Conservation (phyloP, 1,139 yeast species). For the Hanseniaspora gamundiae region DNA sequence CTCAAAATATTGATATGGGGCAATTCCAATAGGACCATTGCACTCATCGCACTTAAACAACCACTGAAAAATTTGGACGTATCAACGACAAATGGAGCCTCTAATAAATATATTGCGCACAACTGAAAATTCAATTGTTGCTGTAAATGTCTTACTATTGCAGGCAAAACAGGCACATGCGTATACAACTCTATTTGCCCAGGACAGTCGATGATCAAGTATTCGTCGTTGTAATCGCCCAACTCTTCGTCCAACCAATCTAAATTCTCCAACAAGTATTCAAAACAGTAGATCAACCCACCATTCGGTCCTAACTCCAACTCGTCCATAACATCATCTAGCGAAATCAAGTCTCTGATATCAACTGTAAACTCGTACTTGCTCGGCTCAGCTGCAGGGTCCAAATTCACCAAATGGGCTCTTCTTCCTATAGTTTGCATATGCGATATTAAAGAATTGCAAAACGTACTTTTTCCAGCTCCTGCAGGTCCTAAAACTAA, state of each 20-base stretch:
- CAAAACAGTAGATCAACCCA: conserved; percentile 86
- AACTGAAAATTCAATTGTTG: conserved; percentile 68
- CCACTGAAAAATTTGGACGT: conserved; percentile 89
- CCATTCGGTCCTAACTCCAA: conserved; percentile 93
- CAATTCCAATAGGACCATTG: conserved; percentile 86
- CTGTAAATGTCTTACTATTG: conserved; percentile 73
- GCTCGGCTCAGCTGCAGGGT: conserved; percentile 94
- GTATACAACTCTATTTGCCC: conserved; percentile 96
- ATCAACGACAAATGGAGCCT: conserved; percentile 89
- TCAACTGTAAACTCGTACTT: conserved; percentile 89
- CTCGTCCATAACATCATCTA: conserved; percentile 96
- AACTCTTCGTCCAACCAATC: conserved; percentile 97
- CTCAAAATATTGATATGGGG: conserved; percentile 89
- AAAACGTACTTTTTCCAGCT: conserved; percentile 87
- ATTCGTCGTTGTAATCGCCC: conserved; percentile 89
- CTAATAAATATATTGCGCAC: conserved; percentile 86
- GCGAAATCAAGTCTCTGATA: conserved; percentile 77
- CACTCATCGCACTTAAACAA: conserved; percentile 93
- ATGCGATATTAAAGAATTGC: conserved; percentile 75
- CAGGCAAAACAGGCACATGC: conserved; percentile 86
- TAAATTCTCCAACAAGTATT: conserved; percentile 68
- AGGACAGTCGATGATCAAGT: conserved; percentile 90
- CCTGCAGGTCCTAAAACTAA: conserved; percentile 96
- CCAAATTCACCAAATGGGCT: conserved; percentile 88
- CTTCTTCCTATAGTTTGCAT: conserved; percentile 86